phyloP scores from a whole-genome alignment of 331 rosid genomes.

The Dryas integrifolia region DNA sequence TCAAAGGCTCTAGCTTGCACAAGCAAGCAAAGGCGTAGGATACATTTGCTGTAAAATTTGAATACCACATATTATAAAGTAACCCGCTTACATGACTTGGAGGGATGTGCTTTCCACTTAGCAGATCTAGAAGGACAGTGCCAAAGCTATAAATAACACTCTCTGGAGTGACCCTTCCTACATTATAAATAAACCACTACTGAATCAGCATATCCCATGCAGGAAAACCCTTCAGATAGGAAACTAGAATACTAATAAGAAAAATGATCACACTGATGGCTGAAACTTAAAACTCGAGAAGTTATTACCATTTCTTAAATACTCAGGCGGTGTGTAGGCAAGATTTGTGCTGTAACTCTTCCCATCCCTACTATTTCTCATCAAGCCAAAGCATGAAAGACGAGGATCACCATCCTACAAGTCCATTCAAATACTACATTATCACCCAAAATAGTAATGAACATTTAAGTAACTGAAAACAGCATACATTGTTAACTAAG shows the following conservation, averaged over 20 bases:
- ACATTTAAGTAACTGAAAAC: neutral
- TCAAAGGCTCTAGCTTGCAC: neutral
- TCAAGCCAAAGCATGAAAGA: constrained; percentile 93
- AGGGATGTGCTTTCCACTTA: constrained; percentile 98
- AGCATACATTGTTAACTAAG: neutral
- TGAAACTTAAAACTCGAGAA: constrained; percentile 14
- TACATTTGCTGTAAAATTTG: neutral
- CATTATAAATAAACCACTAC: constrained; percentile 16
- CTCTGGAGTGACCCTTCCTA: constrained; percentile 97
- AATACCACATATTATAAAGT: neutral
- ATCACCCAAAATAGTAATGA: neutral
- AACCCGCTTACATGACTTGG: constrained; percentile 85
- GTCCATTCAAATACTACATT: constrained; percentile 27
- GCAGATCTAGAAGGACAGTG: constrained; percentile 87
- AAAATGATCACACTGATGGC: constrained; percentile 5
- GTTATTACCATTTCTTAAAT: constrained; percentile 74
- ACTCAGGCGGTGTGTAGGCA: constrained; percentile 97
- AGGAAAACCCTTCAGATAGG: neutral
- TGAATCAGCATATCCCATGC: neutral
- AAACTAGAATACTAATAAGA: constrained; percentile 16
- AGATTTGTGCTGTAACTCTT: constrained; percentile 95
- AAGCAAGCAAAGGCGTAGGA: constrained; percentile 3
- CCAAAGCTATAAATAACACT: constrained; percentile 98
- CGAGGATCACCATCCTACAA: constrained; percentile 91
- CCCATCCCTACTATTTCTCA: constrained; percentile 95